Evolutionary conservation across 768 basidiomycete species (phyloP).

Genomic region (Boletus tylopilopsis): DNA sequence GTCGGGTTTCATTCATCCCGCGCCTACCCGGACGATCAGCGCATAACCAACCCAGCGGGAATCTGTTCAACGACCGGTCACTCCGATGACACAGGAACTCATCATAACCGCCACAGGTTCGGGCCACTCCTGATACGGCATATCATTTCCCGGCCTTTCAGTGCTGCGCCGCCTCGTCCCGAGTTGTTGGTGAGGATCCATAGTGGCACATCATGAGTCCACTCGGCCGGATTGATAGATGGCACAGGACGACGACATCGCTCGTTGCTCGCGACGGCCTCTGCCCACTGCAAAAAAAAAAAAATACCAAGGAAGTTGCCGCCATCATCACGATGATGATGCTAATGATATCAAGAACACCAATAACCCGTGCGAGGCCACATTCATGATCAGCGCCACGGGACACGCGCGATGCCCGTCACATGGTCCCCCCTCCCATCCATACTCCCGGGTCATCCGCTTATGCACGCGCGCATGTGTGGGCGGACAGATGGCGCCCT

Average conservation of each 20-base stretch:
- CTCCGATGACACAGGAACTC: neutral
- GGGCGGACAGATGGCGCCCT: conserved; percentile 10
- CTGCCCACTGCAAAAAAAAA: neutral
- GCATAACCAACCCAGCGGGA: neutral
- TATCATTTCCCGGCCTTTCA: conserved; percentile 7
- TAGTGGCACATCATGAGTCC: too few species aligned
- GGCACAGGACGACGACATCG: too few species aligned
- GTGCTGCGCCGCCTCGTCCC: neutral
- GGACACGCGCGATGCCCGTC: too few species aligned
- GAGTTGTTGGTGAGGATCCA: neutral
- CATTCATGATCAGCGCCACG: conserved; percentile 28
- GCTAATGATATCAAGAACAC: neutral
- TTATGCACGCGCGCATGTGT: conserved; percentile 11
- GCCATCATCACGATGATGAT: too few species aligned
- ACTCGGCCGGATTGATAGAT: too few species aligned
- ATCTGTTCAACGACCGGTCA: neutral
- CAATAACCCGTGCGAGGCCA: neutral
- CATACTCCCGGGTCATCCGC: neutral
- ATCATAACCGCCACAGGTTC: neutral
- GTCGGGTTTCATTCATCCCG: conserved; percentile 1
- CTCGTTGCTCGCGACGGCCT: too few species aligned
- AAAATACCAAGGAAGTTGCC: neutral
- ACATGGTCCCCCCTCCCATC: neutral
- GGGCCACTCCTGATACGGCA: conserved; percentile 10
- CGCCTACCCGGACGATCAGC: neutral